Percentiles rank a stretch among this genome's conserved stretches.
Evolutionary conservation across 1,284 basidiomycete species (phyloP).

Genomic region (Ganoderma lingzhi): DNA sequence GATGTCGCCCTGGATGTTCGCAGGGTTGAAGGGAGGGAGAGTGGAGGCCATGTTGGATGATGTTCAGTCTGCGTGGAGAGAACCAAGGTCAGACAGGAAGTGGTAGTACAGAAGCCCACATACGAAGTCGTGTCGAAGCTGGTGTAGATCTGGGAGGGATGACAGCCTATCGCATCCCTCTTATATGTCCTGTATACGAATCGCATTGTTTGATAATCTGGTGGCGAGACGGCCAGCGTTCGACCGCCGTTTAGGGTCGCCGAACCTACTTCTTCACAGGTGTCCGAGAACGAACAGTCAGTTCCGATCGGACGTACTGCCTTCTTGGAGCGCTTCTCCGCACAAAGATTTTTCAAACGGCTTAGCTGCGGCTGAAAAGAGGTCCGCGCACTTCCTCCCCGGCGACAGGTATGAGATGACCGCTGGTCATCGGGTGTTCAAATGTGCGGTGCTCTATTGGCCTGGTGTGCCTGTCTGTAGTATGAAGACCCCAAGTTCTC

Average conservation of each 20-base stretch:
- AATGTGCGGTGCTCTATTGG: not conserved
- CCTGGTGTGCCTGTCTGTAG: not conserved
- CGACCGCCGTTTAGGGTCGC: not conserved
- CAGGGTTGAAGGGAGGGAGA: slow-evolving; percentile 40
- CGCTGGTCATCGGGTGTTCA: not conserved
- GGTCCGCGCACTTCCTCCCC: slow-evolving; percentile 3
- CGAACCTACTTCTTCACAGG: not conserved
- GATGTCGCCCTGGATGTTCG: slow-evolving; percentile 59
- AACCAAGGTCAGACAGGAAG: not conserved
- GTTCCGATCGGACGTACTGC: slow-evolving; percentile 5
- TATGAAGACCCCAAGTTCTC: not conserved
- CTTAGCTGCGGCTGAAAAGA: not conserved
- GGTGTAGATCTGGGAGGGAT: not conserved
- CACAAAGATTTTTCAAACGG: not conserved
- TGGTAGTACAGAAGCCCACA: not conserved
- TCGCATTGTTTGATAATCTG: not conserved
- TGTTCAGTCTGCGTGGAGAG: not conserved
- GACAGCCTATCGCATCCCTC: not conserved
- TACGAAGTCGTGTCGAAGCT: not conserved
- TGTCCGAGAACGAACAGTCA: not conserved
- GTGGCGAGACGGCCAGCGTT: not conserved
- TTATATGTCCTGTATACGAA: slow-evolving; percentile 2
- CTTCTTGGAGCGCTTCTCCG: not conserved
- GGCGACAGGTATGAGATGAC: not conserved
- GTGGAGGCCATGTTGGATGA: slow-evolving; percentile 22